phyloP scores from a whole-genome alignment of 768 basidiomycete species.

The Steccherinum ochraceum region DNA sequence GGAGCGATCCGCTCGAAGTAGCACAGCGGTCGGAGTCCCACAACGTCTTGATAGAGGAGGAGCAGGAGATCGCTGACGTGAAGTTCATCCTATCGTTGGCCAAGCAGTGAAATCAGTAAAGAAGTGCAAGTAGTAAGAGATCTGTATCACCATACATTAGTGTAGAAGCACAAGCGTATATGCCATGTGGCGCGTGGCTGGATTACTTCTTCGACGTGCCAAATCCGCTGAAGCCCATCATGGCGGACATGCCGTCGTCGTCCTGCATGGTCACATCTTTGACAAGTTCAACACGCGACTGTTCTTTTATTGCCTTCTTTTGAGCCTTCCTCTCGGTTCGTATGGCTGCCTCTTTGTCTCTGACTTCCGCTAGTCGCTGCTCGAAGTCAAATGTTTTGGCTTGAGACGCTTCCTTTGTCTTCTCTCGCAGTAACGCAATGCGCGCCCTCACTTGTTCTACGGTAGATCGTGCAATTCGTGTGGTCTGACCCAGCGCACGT shows the following conservation, averaged over 20 bases:
- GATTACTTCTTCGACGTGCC: constrained; percentile 75
- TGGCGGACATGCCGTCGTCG: constrained; percentile 62
- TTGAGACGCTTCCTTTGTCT: constrained; percentile 73
- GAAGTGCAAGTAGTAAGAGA: neutral
- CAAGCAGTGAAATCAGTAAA: constrained; percentile 32
- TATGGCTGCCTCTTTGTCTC: constrained; percentile 58
- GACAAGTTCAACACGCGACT: constrained; percentile 58
- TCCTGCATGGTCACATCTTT: constrained; percentile 40
- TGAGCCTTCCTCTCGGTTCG: constrained; percentile 73
- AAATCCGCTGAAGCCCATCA: constrained; percentile 94
- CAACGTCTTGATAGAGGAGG: constrained; percentile 70
- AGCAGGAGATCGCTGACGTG: constrained; percentile 77
- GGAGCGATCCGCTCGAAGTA: constrained; percentile 60
- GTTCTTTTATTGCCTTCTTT: constrained; percentile 74
- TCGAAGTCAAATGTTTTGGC: constrained; percentile 96
- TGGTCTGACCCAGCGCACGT: constrained; percentile 91
- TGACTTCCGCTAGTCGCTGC: constrained; percentile 77
- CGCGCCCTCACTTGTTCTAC: constrained; percentile 87
- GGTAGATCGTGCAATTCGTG: constrained; percentile 84
- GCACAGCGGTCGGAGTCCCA: constrained; percentile 42
- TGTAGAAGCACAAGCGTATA: constrained; percentile 12
- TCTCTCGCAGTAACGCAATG: constrained; percentile 83
- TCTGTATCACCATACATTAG: constrained; percentile 9
- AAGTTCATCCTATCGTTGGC: constrained; percentile 72
- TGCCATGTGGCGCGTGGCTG: constrained; percentile 12